These are phyloP conservation scores for Athelia sp. DNA, from an alignment of 1,284 basidiomycete species.

Conservation along the genomic window DNA sequence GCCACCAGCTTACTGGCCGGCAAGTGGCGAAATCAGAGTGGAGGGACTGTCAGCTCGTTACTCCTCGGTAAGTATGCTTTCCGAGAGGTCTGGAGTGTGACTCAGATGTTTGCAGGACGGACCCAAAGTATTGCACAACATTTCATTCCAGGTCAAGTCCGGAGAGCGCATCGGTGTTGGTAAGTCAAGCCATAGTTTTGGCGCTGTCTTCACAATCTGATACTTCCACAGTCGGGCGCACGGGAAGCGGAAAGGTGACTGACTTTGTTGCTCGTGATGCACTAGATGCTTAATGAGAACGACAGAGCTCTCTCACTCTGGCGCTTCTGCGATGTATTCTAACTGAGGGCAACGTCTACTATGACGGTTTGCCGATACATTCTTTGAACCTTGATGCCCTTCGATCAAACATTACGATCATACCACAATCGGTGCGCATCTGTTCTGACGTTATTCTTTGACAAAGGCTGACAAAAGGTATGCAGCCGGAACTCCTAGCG, in stretches of 20 bases:
- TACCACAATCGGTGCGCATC: constrained; percentile 33
- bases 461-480: constrained; percentile 35
- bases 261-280: background rate
- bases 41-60: constrained; percentile 37
- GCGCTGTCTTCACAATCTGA: background rate
- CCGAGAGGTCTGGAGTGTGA: no score
- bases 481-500: constrained; percentile 34
- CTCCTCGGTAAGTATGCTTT: constrained; percentile 15
- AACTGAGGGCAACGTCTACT: constrained; percentile 41
- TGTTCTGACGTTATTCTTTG: constrained; percentile 23
- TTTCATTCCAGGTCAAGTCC: constrained; percentile 40
- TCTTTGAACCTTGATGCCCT: constrained; percentile 48
- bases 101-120: constrained; percentile 14
- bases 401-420: constrained; percentile 50
- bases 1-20: constrained; percentile 56
- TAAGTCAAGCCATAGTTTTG: constrained; percentile 12
- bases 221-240: constrained; percentile 36
- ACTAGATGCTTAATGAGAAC: constrained; percentile 27
- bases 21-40: constrained; percentile 43
- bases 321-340: constrained; percentile 40
- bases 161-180: constrained; percentile 50
- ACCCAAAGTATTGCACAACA: constrained; percentile 40
- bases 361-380: constrained; percentile 32
- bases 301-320: constrained; percentile 37
- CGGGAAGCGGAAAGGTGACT: constrained; percentile 46